These are phyloP conservation scores for Dictyostelium firmibasis DNA, from an alignment of 78 protist genomes.

Conservation along the genomic window DNA sequence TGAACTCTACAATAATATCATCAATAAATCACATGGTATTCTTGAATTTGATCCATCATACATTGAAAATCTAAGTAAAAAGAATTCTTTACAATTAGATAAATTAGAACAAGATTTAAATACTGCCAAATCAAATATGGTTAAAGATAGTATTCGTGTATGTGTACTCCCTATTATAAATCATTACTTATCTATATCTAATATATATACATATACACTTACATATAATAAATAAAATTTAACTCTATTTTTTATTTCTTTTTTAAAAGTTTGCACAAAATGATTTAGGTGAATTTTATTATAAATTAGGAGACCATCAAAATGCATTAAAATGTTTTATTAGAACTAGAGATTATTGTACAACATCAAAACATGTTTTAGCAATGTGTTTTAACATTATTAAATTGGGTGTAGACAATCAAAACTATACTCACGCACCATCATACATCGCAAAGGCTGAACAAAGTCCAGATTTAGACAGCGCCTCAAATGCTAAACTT, in stretches of 20 bases:
- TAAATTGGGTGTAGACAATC: slow-evolving; percentile 56
- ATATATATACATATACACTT: too few species aligned
- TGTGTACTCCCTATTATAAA: too few species aligned
- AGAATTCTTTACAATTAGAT: slow-evolving; percentile 36
- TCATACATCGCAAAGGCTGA: slow-evolving; percentile 87
- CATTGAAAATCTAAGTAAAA: slow-evolving; percentile 44
- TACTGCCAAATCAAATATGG: slow-evolving; percentile 70
- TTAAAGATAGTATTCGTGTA: slow-evolving; percentile 86
- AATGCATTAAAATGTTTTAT: slow-evolving; percentile 89
- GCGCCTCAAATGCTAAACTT: slow-evolving; percentile 59
- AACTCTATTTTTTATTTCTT: too few species aligned
- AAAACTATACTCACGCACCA: slow-evolving; percentile 81
- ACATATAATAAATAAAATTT: too few species aligned
- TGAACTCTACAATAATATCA: not conserved
- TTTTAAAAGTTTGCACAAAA: slow-evolving; percentile 78
- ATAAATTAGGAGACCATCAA: slow-evolving; percentile 82
- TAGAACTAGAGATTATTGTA: slow-evolving; percentile 92
- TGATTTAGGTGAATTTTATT: slow-evolving; percentile 88
- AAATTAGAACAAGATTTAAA: slow-evolving; percentile 84
- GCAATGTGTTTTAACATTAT: slow-evolving; percentile 90
- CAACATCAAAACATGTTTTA: slow-evolving; percentile 82
- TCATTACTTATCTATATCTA: too few species aligned
- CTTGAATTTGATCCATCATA: slow-evolving; percentile 26
- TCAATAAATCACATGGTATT: not conserved
- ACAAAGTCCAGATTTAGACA: slow-evolving; percentile 67